phyloP scores from a whole-genome alignment of 805 yeast genomes.

The Pachysolen tannophilus region DNA sequence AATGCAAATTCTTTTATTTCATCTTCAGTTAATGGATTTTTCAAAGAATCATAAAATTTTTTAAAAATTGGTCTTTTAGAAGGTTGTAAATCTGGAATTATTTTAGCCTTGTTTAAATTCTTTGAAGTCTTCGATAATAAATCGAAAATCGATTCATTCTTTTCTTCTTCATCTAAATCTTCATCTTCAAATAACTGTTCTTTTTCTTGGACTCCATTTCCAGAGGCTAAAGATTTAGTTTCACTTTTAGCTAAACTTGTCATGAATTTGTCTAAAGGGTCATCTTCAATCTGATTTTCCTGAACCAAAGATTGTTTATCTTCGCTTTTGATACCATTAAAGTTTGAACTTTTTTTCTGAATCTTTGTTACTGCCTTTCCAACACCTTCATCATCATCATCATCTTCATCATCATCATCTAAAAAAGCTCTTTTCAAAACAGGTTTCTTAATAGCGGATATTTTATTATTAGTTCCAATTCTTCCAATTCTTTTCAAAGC shows the following conservation, averaged over 20 bases:
- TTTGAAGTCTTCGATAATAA: conserved; percentile 31
- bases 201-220: conserved; percentile 8
- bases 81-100: conserved; percentile 40
- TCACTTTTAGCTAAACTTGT: conserved; percentile 12
- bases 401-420: conserved; percentile 1
- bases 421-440: neutral
- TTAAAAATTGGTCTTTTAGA: conserved; percentile 45
- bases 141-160: conserved; percentile 26
- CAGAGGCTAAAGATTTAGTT: conserved; percentile 8
- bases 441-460: too few relatives aligned
- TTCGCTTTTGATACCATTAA: too few relatives aligned
- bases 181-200: conserved; percentile 17
- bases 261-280: conserved; percentile 43
- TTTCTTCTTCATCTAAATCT: conserved; percentile 26
- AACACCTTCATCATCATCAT: neutral
- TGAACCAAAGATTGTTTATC: conserved; percentile 11
- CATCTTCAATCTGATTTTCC: conserved; percentile 29
- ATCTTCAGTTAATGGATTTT: conserved; percentile 44
- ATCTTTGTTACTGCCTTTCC: conserved; percentile 17
- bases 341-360: conserved; percentile 7
- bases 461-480: neutral
- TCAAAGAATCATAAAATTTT: conserved; percentile 48
- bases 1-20: conserved; percentile 51
- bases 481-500: too few relatives aligned
- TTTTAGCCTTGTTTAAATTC: conserved; percentile 38